Percentiles rank a stretch among this genome's conserved stretches.
Conservation (phyloP, 768 basidiomycete species). For the Mycena capillaripes region DNA sequence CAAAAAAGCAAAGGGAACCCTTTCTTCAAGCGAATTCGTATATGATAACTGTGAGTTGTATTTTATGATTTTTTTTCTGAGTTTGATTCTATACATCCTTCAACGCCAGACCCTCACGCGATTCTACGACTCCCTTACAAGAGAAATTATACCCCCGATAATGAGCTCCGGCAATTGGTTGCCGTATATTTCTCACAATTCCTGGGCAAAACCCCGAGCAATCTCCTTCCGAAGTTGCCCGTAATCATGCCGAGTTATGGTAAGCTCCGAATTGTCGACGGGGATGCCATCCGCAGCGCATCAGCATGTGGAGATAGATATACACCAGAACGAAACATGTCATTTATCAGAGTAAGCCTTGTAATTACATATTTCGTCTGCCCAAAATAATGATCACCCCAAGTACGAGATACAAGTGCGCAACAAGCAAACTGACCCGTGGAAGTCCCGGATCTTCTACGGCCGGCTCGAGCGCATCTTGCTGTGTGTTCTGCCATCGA, state of each 20-base stretch:
- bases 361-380: too few species aligned
- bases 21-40: not conserved
- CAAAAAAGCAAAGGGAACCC: not conserved
- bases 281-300: not conserved
- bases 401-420: slow-evolving; percentile 11
- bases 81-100: not conserved
- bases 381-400: not conserved
- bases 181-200: slow-evolving; percentile 35
- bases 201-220: not conserved
- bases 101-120: slow-evolving; percentile 31
- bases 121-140: slow-evolving; percentile 22
- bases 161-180: slow-evolving; percentile 24
- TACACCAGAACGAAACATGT: slow-evolving; percentile 13
- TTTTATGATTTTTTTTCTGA: slow-evolving; percentile 4
- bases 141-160: slow-evolving; percentile 8
- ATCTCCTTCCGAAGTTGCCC: not conserved
- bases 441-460: not conserved
- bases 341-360: slow-evolving; percentile 6
- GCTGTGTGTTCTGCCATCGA: not conserved
- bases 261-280: slow-evolving; percentile 1
- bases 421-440: not conserved
- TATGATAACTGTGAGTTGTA: slow-evolving; percentile 19
- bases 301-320: slow-evolving; percentile 3
- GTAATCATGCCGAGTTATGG: slow-evolving; percentile 12
- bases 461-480: slow-evolving; percentile 10